phyloP scores from a whole-genome alignment of 2,329 filamentous ascomycete species.

The Colletotrichum paranaense region DNA sequence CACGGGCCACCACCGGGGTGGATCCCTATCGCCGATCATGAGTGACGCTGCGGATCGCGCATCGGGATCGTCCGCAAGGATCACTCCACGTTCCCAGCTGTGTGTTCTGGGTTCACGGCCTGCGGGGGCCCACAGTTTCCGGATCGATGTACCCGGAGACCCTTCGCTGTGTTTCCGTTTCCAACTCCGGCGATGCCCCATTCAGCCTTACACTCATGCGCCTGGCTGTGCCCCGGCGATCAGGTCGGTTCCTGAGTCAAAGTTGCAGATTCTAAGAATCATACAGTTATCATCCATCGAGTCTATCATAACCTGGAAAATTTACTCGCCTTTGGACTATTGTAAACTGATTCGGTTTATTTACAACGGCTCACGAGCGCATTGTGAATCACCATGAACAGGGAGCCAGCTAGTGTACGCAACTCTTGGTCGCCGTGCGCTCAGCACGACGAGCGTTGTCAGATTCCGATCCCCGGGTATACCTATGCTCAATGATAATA shows the following conservation, averaged over 20 bases:
- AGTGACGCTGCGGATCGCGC: not conserved
- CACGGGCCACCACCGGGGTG: not conserved
- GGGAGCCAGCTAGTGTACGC: not conserved
- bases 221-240: not conserved
- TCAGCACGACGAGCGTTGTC: not conserved
- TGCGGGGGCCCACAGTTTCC: not conserved
- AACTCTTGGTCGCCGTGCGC: too few species aligned
- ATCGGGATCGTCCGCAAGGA: not conserved
- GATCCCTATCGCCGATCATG: not conserved
- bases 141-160: not conserved
- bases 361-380: too few species aligned
- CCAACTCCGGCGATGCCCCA: not conserved
- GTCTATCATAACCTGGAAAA: not conserved
- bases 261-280: too few species aligned
- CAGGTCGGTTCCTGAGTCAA: too few species aligned
- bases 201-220: not conserved
- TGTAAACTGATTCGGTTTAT: not conserved
- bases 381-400: too few species aligned
- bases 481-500: slow-evolving; percentile 20
- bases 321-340: not conserved
- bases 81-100: not conserved
- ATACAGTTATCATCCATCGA: not conserved
- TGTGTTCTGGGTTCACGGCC: too few species aligned
- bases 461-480: slow-evolving; percentile 26
- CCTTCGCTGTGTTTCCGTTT: not conserved